Base-by-base conservation (phyloP, 768 basidiomycete genomes). In the Lentinula boryana region DNA sequence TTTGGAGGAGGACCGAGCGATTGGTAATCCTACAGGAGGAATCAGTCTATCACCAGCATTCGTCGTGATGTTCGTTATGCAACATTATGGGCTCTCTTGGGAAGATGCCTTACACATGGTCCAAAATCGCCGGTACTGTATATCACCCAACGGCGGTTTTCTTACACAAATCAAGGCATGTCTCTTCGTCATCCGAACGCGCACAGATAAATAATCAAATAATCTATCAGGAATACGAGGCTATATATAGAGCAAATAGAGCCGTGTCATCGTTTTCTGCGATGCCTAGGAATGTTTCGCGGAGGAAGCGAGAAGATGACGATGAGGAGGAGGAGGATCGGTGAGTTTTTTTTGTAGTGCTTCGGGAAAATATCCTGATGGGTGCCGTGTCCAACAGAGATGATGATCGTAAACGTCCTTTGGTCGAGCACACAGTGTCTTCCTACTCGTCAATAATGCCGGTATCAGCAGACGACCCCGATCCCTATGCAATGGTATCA, bases 41-140 rank as follows among this genome's bases (percentile, higher is more conserved):
- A 95, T 95, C 70, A 89, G 87, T 62, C 78, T 94, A 10, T 93
- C 91, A 2, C 93, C 93, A 0, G 83, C 92, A 1, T 93, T 95
- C 61, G 93, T 93, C 23, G 89, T 95, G 57, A 94, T 94, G 90
- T 95, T 91, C 69, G 91, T 91, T 40, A 95, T 95, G 93, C 88
- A 91, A 62, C 83, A 88, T 66, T 86, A 86, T 70, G 83, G 84
- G 32, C 74, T 93, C 32, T 85, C 86, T 41, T 94, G 89, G 88
- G 92, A 94, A 75, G 91, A 95, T 59, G 93, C 92, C 0, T 77
- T 95, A 52, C 91, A 93, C 67, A 74, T 90, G 68, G 93, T 95
- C 3, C 93, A 95, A 71, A 94, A 94, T 64, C 81, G 93, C 51
- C 83, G 94, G 49, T 97, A 96, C 67, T 97, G 94, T 72, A 95